These are phyloP conservation scores for Myxozyma melibiosi DNA, from an alignment of 805 yeast genomes.

Conservation along the genomic window DNA sequence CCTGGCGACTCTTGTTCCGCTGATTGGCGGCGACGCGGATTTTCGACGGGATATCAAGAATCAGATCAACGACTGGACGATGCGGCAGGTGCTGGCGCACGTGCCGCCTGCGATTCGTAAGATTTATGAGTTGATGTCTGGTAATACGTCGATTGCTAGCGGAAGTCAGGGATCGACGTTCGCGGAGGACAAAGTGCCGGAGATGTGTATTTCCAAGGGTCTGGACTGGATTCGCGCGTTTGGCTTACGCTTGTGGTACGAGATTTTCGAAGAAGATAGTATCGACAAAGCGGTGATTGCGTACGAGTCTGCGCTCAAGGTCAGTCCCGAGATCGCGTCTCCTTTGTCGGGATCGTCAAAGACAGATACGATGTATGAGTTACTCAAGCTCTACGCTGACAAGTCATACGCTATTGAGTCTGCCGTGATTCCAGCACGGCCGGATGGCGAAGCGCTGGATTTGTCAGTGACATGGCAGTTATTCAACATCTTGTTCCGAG, in stretches of 20 bases:
- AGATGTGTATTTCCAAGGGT: constrained; percentile 42
- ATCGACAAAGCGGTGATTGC: constrained; percentile 33
- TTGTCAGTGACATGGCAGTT: constrained; percentile 51
- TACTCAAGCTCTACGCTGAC: constrained; percentile 29
- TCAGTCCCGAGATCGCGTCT: background rate
- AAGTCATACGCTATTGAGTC: constrained; percentile 12
- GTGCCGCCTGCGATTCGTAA: constrained; percentile 60
- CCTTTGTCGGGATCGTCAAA: constrained; percentile 3
- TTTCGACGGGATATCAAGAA: constrained; percentile 57
- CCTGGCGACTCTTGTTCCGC: constrained; percentile 66
- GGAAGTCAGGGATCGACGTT: constrained; percentile 18
- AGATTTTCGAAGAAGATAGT: constrained; percentile 25
- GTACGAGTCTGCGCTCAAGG: constrained; percentile 31
- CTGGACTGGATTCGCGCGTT: constrained; percentile 69
- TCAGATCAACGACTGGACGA: constrained; percentile 71
- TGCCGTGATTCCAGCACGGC: constrained; percentile 9
- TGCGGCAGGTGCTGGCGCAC: constrained; percentile 44
- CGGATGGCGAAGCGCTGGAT: constrained; percentile 13
- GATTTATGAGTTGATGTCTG: constrained; percentile 64
- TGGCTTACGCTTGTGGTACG: constrained; percentile 64
- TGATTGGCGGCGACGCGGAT: constrained; percentile 70
- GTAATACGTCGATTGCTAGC: constrained; percentile 43
- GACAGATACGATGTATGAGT: constrained; percentile 23
- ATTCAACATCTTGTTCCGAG: constrained; percentile 46
- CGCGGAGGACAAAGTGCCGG: constrained; percentile 29